Base-by-base conservation (phyloP, 2,329 filamentous ascomycete species). In the Apiospora koreana region DNA sequence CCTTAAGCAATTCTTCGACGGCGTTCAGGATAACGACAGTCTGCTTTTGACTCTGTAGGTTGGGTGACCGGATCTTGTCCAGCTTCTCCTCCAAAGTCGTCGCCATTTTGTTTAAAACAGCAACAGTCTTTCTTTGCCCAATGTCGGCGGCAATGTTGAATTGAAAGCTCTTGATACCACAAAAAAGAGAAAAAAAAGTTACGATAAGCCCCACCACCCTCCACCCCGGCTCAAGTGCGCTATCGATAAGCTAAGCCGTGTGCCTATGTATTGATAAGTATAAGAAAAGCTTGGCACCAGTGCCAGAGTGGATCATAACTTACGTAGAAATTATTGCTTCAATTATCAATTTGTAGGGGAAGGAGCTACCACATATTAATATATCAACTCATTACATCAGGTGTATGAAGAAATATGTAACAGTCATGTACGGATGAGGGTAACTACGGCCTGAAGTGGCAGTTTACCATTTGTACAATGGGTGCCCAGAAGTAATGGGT, bases 51-150 rank as follows among this genome's bases (percentile, higher is more conserved):
- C 93, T 97, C 83, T 98, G 94, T 78, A 98, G 90, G 83, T 97
- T 97, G 70, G 96, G 96, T 80, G 93, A 96, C 83, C 96, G 93
- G 82, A 98, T 98, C 89, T 97, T 98, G 85, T 95, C 93, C 81
- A 99, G 90, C 86, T 94, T 97, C 86, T 97, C 95, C 81, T 93
- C 91, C 78, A 98, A 79, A 74, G 86, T 84, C 76, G 86, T 84
- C 76, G 83, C 81, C 86, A 88, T 88, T 71, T 78, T 81, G 77
- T 75, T 70, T 72, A 50, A 70, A 62, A 62, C 54, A 48, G 65
- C 65, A 45, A 67, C 65, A 31, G 41, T 14, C 65, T 48, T 67
- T 46, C 65, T 48, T 48, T 67, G 65, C 65, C 41, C 42, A 67
- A 18, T 48, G 23, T 67, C 65, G 45, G 42, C 65, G 42, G 45